Conservation (phyloP, 345 rosid species). For the Murraya koenigii region DNA sequence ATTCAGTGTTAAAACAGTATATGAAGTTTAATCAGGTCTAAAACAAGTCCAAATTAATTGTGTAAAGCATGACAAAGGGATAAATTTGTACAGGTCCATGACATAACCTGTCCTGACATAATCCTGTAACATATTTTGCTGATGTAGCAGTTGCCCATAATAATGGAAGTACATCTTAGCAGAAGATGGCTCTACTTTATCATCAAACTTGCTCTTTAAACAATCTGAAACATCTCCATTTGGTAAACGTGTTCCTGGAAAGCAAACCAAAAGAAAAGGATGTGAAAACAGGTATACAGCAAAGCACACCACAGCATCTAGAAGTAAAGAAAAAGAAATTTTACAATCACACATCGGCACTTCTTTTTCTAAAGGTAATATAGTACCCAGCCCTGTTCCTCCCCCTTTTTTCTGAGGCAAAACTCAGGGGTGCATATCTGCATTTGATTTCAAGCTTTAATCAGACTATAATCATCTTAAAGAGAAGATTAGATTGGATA, state of each 20-base stretch:
- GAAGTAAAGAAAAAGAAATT: background rate
- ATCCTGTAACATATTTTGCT: slow-evolving; percentile 98
- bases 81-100: slow-evolving; percentile 5
- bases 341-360: background rate
- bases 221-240: slow-evolving; percentile 52
- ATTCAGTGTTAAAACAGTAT: background rate
- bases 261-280: slow-evolving; percentile 20
- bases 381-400: background rate
- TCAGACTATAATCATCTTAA: background rate
- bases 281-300: slow-evolving; percentile 5
- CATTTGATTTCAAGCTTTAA: background rate
- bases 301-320: background rate
- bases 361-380: background rate
- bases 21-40: slow-evolving; percentile 1
- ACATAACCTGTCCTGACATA: slow-evolving; percentile 94
- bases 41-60: slow-evolving; percentile 4
- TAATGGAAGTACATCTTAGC: slow-evolving; percentile 99
- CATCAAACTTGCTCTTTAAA: slow-evolving; percentile 77
- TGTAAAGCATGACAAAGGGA: background rate
- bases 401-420: background rate
- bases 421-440: no score
- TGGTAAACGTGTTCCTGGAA: slow-evolving; percentile 42
- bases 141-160: slow-evolving; percentile 93
- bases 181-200: slow-evolving; percentile 84
- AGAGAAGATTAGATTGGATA: background rate